Percentiles rank a stretch among this genome's conserved stretches.
These are phyloP conservation scores for Fusarium concolor DNA, from an alignment of 2,329 filamentous ascomycete species.

Conservation along the genomic window DNA sequence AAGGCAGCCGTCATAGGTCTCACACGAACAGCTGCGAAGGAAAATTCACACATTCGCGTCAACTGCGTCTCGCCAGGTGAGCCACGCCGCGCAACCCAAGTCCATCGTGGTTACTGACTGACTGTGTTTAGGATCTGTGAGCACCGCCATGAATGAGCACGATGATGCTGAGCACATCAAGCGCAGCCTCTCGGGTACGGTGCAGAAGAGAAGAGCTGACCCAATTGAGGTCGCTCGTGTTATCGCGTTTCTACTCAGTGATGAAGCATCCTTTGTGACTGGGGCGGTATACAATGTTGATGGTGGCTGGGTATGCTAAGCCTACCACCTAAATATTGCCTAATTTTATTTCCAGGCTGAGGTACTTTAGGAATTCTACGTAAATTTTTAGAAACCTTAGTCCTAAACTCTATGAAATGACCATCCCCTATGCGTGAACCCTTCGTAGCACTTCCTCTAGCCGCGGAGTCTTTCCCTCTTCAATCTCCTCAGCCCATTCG, in stretches of 20 bases:
- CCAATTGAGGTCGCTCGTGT: constrained; percentile 28
- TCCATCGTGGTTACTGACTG: background rate
- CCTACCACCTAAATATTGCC: no score
- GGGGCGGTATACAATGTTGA: constrained; percentile 54
- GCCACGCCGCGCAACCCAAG: no score
- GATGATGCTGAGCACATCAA: constrained; percentile 27
- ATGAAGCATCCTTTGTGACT: constrained; percentile 42
- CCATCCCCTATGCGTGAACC: no score
- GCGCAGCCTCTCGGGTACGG: constrained; percentile 16
- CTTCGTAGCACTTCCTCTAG: no score
- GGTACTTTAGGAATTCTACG: no score
- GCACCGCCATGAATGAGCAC: constrained; percentile 30
- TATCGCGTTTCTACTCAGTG: constrained; percentile 42
- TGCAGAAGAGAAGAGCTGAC: constrained; percentile 27
- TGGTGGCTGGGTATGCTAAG: constrained; percentile 49
- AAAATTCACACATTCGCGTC: constrained; percentile 33
- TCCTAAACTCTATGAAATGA: no score
- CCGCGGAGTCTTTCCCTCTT: no score
- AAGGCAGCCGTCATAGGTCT: constrained; percentile 50
- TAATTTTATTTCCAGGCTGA: no score
- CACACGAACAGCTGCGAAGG: constrained; percentile 47
- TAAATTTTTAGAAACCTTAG: no score
- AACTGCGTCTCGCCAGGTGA: constrained; percentile 35
- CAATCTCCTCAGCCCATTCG: no score
- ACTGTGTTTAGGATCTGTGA: constrained; percentile 20